A percentile compares a stretch with the other conserved stretches of the same genome.
These are phyloP conservation scores for Coemansia sp. DNA, from an alignment of 371 early-diverging fungal genomes.

Conservation along the genomic window DNA sequence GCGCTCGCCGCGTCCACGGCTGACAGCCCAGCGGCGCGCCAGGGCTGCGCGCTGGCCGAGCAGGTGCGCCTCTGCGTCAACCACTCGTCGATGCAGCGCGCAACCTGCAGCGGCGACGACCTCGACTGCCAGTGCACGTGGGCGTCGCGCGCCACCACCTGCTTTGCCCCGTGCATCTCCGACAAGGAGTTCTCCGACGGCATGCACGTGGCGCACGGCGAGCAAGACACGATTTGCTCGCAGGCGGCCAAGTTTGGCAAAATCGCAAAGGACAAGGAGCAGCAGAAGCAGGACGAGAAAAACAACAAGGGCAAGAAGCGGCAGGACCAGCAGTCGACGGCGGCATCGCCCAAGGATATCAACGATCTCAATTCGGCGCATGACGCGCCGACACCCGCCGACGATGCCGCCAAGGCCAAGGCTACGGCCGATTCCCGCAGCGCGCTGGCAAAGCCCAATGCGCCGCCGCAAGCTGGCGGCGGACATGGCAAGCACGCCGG, in stretches of 20 bases:
- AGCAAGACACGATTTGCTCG: constrained; percentile 32
- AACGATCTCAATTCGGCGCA: constrained; percentile 37
- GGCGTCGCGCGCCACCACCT: constrained; percentile 34
- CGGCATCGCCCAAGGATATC: constrained; percentile 21
- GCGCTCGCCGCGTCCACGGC: neutral
- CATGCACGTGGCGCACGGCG: constrained; percentile 40
- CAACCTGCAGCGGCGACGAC: constrained; percentile 39
- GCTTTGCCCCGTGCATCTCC: constrained; percentile 42
- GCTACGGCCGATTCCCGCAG: neutral
- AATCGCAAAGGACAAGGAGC: constrained; percentile 44
- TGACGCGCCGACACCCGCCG: constrained; percentile 2
- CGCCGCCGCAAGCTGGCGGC: neutral
- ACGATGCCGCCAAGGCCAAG: neutral
- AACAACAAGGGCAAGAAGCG: constrained; percentile 29
- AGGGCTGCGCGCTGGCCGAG: constrained; percentile 29
- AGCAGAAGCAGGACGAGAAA: constrained; percentile 27
- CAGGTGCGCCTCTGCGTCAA: constrained; percentile 45
- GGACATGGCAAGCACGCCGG: neutral
- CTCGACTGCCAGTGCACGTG: constrained; percentile 48
- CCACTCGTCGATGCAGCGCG: constrained; percentile 42
- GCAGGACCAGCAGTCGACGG: neutral
- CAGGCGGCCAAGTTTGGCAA: constrained; percentile 48
- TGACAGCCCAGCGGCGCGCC: neutral
- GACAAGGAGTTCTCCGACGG: constrained; percentile 36
- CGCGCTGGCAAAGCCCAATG: neutral